Evolutionary conservation across 768 basidiomycete genomes (phyloP), one percentile per base, ranked within the genome.

Genomic region (Auricularia heimuer): DNA sequence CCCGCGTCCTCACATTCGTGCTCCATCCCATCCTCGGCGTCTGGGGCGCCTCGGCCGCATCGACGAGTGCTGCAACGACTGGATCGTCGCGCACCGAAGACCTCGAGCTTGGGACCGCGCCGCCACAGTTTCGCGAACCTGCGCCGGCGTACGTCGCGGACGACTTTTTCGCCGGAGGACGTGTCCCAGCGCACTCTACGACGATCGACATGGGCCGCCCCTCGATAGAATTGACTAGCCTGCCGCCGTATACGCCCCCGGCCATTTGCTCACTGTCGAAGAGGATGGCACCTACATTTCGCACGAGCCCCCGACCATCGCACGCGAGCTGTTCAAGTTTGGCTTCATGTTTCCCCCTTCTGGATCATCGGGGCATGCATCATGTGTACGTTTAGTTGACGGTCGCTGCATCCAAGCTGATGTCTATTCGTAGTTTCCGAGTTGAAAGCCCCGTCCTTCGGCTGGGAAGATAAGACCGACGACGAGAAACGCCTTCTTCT

Each of bases 271-370:
- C 18, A 51, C 47, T 6, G 47, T 51, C 47, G 47, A 51, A 8
- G 21, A 51, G 18, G 21, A 21, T 18, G 47, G 47, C 47, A 18
- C 47, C 18, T 51, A 11, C 47, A 6, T 21, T 6, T 18, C 47
- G 11, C 14, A 21, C 47, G 77, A 80, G 71, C 80, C 78, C 36
- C 67, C 71, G 45, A 81, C 81, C 54, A 77, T 82, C 64, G 81
- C 80, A 1, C 76, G 72, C 71, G 78, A 79, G 67, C 74, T 82
- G 45, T 83, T 82, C 75, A 80, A 77, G 66, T 80, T 77, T 35
- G 82, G 82, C 29, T 82, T 82, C 69, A 35, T 82, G 62, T 82
- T 80, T 72, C 81, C 81, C 77, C 75, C 16, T 77, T 81, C 65
- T 83, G 82, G 82, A 51, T 80, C 21, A 69, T 79, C 4, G 80